Evolutionary conservation across 176 grass and related monocot species (phyloP), one percentile per base, ranked within the genome.

Genomic region (Hsuehochloa calcarea): DNA sequence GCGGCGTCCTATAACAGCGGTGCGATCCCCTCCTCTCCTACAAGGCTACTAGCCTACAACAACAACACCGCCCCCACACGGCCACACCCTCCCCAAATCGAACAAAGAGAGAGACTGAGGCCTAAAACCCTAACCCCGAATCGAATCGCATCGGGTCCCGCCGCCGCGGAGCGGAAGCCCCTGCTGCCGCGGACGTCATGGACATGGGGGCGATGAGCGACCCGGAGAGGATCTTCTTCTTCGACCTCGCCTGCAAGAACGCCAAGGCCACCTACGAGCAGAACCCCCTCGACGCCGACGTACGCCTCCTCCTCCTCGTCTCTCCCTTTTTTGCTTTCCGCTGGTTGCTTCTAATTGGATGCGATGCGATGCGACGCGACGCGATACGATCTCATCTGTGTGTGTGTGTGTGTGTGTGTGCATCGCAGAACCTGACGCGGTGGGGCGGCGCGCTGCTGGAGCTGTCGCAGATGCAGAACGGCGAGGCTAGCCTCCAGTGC

Each of bases 401-500:
- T 7, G 6, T 5, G 47, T 63, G 5, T 67, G 46, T 10, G 5
- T 79, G 56, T 19, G 38, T 0, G 5, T 26, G 51, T 68, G 64
- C 34, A 0, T 7, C 55, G 74, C 72, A 96, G 93, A 96, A 96
- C 83, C 75, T 96, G 40, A 96, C 93, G 67, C 88, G 88, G 22
- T 96, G 93, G 93, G 93, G 93, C 39, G 93, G 88, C 13, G 93
- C 93, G 77, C 89, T 96, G 75, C 84, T 96, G 54, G 86, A 96
- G 83, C 70, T 96, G 20, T 88, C 93, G 77, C 93, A 96, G 86
- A 74, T 85, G 87, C 88, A 86, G 44, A 83, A 34, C 56, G 91
- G 88, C 3, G 75, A 81, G 8, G 93, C 85, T 10, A 71, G 83
- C 65, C 81, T 90, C 76, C 80, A 85, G 72, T 70, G 35, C 80